These are phyloP conservation scores for Houttuynia cordata DNA, from an alignment of 164 flowering plant genomes.

Conservation along the genomic window DNA sequence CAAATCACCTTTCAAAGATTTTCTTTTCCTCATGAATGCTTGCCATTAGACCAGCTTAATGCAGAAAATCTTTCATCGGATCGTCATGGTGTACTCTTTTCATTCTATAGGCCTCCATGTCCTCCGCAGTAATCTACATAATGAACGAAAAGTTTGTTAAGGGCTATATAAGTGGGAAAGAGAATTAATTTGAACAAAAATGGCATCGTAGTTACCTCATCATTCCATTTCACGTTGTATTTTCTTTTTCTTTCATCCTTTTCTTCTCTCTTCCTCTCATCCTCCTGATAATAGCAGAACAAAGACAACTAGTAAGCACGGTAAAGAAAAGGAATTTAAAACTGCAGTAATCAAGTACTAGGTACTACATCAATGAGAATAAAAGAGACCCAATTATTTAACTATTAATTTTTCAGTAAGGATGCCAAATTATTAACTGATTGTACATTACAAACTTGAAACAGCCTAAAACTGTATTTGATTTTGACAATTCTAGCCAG, in stretches of 20 bases:
- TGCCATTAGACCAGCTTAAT: slow-evolving; percentile 17
- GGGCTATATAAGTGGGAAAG: neutral
- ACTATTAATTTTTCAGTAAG: too few species aligned
- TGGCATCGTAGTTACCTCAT: slow-evolving; percentile 38
- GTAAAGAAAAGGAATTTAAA: neutral
- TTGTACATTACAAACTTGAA: too few species aligned
- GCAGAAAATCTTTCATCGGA: slow-evolving; percentile 78
- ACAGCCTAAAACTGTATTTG: too few species aligned
- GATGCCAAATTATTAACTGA: too few species aligned
- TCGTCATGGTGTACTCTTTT: slow-evolving; percentile 67
- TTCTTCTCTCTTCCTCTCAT: slow-evolving; percentile 62
- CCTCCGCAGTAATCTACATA: slow-evolving; percentile 64
- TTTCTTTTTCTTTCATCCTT: slow-evolving; percentile 81
- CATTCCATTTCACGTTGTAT: slow-evolving; percentile 70
- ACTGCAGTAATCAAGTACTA: too few species aligned
- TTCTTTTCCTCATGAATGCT: too few species aligned
- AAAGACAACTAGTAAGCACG: neutral
- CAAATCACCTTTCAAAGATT: too few species aligned
- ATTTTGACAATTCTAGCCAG: too few species aligned
- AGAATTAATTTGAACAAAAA: too few species aligned
- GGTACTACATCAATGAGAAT: too few species aligned
- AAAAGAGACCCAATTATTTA: too few species aligned
- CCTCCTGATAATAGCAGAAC: slow-evolving; percentile 50
- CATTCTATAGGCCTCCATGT: slow-evolving; percentile 80
- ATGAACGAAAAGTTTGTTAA: neutral